Evolutionary conservation across 495 filamentous ascomycete species (phyloP), one percentile per base, ranked within the genome.

Genomic region (Parathielavia appendiculata): DNA sequence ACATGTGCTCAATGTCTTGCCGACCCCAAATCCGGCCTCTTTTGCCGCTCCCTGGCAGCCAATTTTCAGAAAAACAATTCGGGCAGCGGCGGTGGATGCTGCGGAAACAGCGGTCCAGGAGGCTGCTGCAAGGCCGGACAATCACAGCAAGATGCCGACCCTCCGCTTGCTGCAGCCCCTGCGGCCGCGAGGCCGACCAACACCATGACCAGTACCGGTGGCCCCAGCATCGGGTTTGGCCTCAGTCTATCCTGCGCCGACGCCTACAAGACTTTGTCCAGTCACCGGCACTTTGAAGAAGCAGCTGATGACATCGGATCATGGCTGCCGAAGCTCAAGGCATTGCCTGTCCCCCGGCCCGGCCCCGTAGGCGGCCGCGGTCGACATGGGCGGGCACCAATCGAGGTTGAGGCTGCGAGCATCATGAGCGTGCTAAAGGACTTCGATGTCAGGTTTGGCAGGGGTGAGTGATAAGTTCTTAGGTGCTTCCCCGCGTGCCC

Each of bases 351-450:
- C 17, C 62, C 59, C 35, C 54, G 59, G 34, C 61, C 50, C 9
- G 23, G 59, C 10, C 57, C 52, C 11, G 13, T 20, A 5, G 65
- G 55, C 7, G 50, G 48, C 7, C 43, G 51, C 5, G 53, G 46
- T 23, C 47, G 61, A 20, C 63, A 44, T 5, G 55, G 70, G 58
- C 76, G 84, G 57, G 80, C 79, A 20, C 85, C 87, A 7, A 83
- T 90, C 62, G 87, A 92, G 66, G 85, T 95, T 10, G 89, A 95
- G 66, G 87, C 90, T 1, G 89, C 88, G 5, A 91, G 87, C 67
- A 89, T 95, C 26, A 91, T 92, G 86, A 84, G 85, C 40, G 89
- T 93, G 32, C 69, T 95, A 55, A 89, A 87, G 61, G 85, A 86
- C 56, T 90, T 95, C 66, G 90, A 95, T 66, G 80, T 89, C 39